These are phyloP conservation scores for Chrysoporthe puriensis DNA, from an alignment of 2,329 filamentous ascomycete species.

Conservation along the genomic window DNA sequence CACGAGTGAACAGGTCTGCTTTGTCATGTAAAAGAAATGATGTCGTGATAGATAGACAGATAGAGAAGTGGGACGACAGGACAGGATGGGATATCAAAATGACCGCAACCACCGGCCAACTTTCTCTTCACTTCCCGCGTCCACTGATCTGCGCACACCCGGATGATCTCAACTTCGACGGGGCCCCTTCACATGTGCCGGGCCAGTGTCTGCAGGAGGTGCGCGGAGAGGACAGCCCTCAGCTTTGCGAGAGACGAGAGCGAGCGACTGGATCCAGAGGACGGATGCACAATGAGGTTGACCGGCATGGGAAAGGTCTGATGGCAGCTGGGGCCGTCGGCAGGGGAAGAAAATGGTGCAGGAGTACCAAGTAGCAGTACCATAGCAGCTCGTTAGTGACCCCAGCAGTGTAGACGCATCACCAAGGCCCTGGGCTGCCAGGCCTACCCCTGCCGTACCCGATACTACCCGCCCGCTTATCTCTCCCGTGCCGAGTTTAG, in stretches of 20 bases:
- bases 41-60: slow-evolving; percentile 4
- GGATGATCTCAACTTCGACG: not conserved
- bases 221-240: not conserved
- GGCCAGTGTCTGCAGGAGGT: not conserved
- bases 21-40: not conserved
- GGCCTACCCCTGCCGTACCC: slow-evolving; percentile 2
- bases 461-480: slow-evolving; percentile 3
- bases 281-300: not conserved
- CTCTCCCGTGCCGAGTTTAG: slow-evolving; percentile 1
- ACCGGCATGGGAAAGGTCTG: not conserved
- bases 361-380: not conserved
- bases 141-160: not conserved
- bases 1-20: not conserved
- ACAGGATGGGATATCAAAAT: slow-evolving; percentile 14
- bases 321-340: not conserved
- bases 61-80: slow-evolving; percentile 11
- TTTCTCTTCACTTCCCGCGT: not conserved
- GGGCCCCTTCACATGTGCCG: not conserved
- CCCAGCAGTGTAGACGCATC: not conserved
- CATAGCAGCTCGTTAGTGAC: not conserved
- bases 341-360: slow-evolving; percentile 2
- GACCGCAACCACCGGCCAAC: slow-evolving; percentile 16
- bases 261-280: not conserved
- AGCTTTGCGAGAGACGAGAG: slow-evolving; percentile 4
- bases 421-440: not conserved